Percentiles rank a stretch among this genome's conserved stretches.
Conservation (phyloP, 208 protist genomes). For the Phytomonas francai region DNA sequence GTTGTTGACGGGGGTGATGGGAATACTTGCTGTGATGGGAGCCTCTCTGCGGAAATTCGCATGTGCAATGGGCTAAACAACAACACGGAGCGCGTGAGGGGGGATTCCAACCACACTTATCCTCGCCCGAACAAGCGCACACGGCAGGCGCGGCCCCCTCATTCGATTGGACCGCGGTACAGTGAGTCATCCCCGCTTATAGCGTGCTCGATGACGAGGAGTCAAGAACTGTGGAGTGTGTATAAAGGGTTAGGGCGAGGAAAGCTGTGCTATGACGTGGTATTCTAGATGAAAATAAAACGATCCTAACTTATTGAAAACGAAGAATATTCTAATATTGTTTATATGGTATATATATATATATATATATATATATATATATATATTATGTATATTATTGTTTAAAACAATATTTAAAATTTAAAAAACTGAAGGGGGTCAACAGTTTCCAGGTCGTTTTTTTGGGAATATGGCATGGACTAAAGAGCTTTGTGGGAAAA, state of each 20-base stretch:
- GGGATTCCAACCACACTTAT: neutral
- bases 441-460: neutral
- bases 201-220: neutral
- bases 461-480: neutral
- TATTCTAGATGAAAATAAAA: neutral
- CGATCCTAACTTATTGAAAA: neutral
- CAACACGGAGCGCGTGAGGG: slow-evolving; percentile 36
- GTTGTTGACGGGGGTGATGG: neutral
- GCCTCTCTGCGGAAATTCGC: slow-evolving; percentile 8
- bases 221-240: neutral
- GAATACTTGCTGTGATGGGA: neutral
- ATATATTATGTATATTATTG: neutral
- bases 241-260: neutral
- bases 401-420: neutral
- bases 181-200: neutral
- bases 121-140: slow-evolving; percentile 2
- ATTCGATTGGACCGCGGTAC: neutral
- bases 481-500: neutral
- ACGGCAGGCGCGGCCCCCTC: neutral
- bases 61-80: slow-evolving; percentile 40
- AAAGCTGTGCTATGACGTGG: neutral
- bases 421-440: neutral
- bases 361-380: too few relatives aligned
- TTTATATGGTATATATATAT: too few relatives aligned
- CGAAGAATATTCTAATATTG: neutral